Percentiles rank a stretch among this genome's conserved stretches.
phyloP scores from a whole-genome alignment of 345 rosid genomes.

The Eucalyptus pauciflora region DNA sequence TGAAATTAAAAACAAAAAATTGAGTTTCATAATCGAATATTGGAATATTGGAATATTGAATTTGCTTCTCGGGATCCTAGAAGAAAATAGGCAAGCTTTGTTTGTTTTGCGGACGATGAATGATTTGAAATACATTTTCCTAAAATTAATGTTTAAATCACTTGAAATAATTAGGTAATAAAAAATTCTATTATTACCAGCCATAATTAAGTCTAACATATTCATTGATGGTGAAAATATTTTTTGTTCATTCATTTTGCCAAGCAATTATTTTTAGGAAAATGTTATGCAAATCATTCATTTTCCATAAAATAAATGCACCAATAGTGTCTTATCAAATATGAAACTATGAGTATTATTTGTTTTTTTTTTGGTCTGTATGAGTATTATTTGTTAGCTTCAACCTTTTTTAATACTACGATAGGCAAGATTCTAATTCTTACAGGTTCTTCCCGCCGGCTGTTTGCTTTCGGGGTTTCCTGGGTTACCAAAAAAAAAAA shows the following conservation, averaged over 20 bases:
- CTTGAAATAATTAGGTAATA: neutral
- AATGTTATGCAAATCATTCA: no score
- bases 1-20: no score
- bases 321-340: neutral
- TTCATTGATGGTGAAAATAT: neutral
- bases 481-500: no score
- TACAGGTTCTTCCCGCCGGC: no score
- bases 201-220: neutral
- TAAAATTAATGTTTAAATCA: no score
- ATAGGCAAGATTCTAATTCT: neutral
- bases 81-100: no score
- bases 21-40: no score
- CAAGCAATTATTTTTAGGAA: neutral
- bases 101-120: neutral
- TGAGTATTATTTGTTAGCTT: neutral
- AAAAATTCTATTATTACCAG: no score
- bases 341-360: neutral
- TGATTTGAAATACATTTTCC: neutral
- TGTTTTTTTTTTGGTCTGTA: neutral
- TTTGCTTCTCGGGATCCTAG: no score
- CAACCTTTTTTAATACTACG: neutral
- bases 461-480: no score
- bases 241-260: neutral
- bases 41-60: no score
- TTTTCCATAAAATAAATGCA: no score